Evolutionary conservation across 768 basidiomycete genomes (phyloP).

Genomic region (Lyophyllum shimeji): DNA sequence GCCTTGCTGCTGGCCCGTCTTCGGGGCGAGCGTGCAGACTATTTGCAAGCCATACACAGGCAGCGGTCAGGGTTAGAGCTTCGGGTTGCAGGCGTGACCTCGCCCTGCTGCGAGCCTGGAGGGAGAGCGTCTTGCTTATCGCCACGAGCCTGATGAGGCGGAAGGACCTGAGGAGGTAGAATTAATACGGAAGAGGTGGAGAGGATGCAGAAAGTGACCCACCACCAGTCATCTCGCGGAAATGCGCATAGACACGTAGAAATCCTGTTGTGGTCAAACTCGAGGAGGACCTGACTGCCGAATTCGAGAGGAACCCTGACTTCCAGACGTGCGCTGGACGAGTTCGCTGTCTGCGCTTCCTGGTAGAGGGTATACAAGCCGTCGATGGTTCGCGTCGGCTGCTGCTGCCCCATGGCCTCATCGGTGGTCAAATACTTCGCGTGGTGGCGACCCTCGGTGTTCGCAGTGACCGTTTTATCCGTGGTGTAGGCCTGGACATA

Average conservation of each 20-base stretch:
- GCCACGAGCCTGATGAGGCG: neutral
- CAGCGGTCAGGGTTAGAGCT: slow-evolving; percentile 12
- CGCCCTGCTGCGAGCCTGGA: neutral
- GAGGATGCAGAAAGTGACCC: neutral
- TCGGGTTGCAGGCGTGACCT: neutral
- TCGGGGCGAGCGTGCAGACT: slow-evolving; percentile 18
- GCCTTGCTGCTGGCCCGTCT: slow-evolving; percentile 8
- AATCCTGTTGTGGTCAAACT: neutral
- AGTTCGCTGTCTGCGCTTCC: neutral
- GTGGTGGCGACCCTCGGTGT: slow-evolving; percentile 6
- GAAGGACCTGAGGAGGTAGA: slow-evolving; percentile 2
- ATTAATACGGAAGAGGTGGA: neutral
- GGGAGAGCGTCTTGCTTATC: neutral
- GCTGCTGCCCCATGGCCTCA: slow-evolving; percentile 8
- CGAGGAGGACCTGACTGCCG: neutral
- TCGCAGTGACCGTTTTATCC: slow-evolving; percentile 15
- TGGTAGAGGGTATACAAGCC: slow-evolving; percentile 8
- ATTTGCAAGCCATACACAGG: slow-evolving; percentile 16
- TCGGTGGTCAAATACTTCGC: slow-evolving; percentile 11
- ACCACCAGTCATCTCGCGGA: slow-evolving; percentile 11
- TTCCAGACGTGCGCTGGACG: slow-evolving; percentile 15
- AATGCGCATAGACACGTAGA: slow-evolving; percentile 4
- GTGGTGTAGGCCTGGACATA: slow-evolving; percentile 20
- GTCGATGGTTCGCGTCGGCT: neutral
- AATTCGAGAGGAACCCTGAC: slow-evolving; percentile 3